A percentile compares a stretch with the other conserved stretches of the same genome.
Evolutionary conservation across 1,284 basidiomycete species (phyloP).

Genomic region (Neonothopanus nambi): DNA sequence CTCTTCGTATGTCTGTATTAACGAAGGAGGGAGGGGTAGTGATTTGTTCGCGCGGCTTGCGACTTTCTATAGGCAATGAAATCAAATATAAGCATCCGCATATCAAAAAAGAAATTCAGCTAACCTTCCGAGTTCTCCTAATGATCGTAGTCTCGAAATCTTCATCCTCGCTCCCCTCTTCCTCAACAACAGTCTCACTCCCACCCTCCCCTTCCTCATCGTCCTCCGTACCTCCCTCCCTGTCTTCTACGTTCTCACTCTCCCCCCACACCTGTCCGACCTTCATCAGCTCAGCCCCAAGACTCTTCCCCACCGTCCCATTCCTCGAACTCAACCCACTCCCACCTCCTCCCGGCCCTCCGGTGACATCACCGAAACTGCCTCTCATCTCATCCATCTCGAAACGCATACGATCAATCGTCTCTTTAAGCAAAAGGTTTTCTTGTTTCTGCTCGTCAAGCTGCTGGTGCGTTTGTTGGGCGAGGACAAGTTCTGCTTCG

Average conservation of each 20-base stretch:
- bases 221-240: conserved; percentile 35
- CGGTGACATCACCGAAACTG: conserved; percentile 34
- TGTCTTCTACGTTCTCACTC: conserved; percentile 37
- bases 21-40: neutral
- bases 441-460: conserved; percentile 91
- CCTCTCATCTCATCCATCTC: conserved; percentile 88
- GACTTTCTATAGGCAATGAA: conserved; percentile 53
- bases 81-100: too few relatives aligned
- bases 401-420: conserved; percentile 87
- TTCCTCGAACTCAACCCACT: conserved; percentile 50
- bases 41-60: conserved; percentile 54
- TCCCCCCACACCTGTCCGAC: conserved; percentile 13
- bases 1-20: conserved; percentile 58
- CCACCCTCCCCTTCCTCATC: conserved; percentile 40
- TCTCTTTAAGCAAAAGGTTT: conserved; percentile 88
- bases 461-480: conserved; percentile 67
- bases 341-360: conserved; percentile 34
- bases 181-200: conserved; percentile 31
- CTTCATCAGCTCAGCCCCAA: conserved; percentile 74
- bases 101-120: conserved; percentile 7
- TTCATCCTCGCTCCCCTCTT: conserved; percentile 63
- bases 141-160: conserved; percentile 82
- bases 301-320: conserved; percentile 66
- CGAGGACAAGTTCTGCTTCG: conserved; percentile 65
- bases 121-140: conserved; percentile 64